A percentile compares a stretch with the other conserved stretches of the same genome.
Evolutionary conservation across 1,139 yeast species (phyloP).

Genomic region (Debaryomycetaceae sp.): DNA sequence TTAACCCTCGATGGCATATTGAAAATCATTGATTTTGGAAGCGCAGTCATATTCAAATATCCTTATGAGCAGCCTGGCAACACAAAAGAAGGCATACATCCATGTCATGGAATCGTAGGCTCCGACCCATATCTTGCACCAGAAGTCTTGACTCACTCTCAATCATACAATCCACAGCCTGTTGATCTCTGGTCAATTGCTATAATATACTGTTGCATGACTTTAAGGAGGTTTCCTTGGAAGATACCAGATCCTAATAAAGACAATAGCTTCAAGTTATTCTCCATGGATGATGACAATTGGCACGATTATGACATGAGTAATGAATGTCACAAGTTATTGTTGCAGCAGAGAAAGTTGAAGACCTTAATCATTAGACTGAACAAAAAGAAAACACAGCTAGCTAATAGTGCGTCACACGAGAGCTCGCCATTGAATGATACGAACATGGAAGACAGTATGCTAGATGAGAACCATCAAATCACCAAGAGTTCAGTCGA

Average conservation of each 20-base stretch:
- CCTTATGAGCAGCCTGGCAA: slow-evolving; percentile 66
- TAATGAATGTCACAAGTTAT: slow-evolving; percentile 47
- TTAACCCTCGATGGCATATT: slow-evolving; percentile 81
- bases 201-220: slow-evolving; percentile 91
- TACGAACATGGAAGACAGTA: slow-evolving; percentile 6
- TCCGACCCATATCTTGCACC: slow-evolving; percentile 98
- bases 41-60: slow-evolving; percentile 90
- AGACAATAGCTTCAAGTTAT: slow-evolving; percentile 74
- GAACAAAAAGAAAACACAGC: slow-evolving; percentile 38
- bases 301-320: slow-evolving; percentile 52
- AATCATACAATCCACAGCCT: slow-evolving; percentile 83
- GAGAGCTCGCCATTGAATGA: neutral
- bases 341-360: slow-evolving; percentile 43
- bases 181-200: slow-evolving; percentile 96
- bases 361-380: slow-evolving; percentile 42
- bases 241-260: slow-evolving; percentile 79
- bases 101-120: slow-evolving; percentile 93
- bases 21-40: slow-evolving; percentile 92
- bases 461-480: slow-evolving; percentile 4
- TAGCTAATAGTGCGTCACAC: slow-evolving; percentile 4
- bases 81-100: slow-evolving; percentile 57
- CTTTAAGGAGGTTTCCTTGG: slow-evolving; percentile 94
- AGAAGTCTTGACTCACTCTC: slow-evolving; percentile 71
- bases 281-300: slow-evolving; percentile 53
- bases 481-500: slow-evolving; percentile 3